Evolutionary conservation across 257 asterid genomes (phyloP), one percentile per base, ranked within the genome.

Genomic region (Buddleja alternifolia): DNA sequence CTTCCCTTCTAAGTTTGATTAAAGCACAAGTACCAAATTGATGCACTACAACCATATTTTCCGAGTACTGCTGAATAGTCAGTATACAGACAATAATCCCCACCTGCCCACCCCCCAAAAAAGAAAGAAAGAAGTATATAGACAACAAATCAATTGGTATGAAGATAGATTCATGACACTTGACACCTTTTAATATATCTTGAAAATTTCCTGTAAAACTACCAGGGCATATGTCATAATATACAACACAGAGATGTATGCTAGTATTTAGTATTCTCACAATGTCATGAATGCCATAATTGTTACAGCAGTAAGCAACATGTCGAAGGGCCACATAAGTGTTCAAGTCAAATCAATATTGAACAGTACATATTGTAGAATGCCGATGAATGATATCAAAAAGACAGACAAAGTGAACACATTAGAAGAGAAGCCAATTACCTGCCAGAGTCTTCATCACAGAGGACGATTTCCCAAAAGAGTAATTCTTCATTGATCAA

Each of bases 401-500:
- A 19, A 19, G n/a, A n/a, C n/a, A n/a, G n/a, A n/a, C n/a, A n/a
- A n/a, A n/a, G n/a, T n/a, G n/a, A n/a, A n/a, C n/a, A n/a, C n/a
- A n/a, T n/a, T 57, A 60, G 62, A 71, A 75, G 54, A 67, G 62
- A 73, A 75, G 79, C 45, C 56, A 63, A 74, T 20, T 83, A 89
- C 96, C 96, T 77, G 95, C 98, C 71, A 92, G 78, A 39, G 88
- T 86, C 78, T 80, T 86, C 88, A 92, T 87, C 72, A 81, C 93
- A 2, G 96, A 87, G 63, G 98, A 67, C n/a, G 96, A 89, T 84
- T 85, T 89, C 76, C 94, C 98, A 57, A 82, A 86, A 45, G 96
- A 87, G 72, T 92, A 92, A 78, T 80, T 87, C 98, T 92, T 73
- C 92, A 78, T 66, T 62, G 69, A 78, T 45, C 39, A 47, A 72